Evolutionary conservation across 371 early-diverging fungal genomes (phyloP).

Genomic region (Syncephalastrum sp.): DNA sequence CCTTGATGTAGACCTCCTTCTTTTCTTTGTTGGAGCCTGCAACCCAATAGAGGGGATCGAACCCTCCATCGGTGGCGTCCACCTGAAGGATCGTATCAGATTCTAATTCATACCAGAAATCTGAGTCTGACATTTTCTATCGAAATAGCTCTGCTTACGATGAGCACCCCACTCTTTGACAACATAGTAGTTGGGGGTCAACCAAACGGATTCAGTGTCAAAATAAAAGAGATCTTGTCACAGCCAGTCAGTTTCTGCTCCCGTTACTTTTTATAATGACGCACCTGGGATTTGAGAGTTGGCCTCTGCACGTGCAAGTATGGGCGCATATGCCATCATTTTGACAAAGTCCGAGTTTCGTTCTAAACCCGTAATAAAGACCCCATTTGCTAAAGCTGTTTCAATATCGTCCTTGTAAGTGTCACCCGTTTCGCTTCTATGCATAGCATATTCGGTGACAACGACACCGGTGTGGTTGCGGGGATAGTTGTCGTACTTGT

Average conservation of each 20-base stretch:
- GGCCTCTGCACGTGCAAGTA: constrained; percentile 9
- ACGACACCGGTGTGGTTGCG: constrained; percentile 14
- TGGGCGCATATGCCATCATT: constrained; percentile 25
- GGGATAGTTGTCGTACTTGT: constrained; percentile 22
- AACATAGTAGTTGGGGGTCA: constrained; percentile 19
- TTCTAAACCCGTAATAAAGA: constrained; percentile 21
- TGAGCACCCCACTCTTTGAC: constrained; percentile 16
- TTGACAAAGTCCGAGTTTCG: constrained; percentile 24
- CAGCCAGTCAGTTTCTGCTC: neutral
- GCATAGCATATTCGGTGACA: constrained; percentile 22
- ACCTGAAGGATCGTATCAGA: constrained; percentile 24
- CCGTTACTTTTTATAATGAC: too few species aligned
- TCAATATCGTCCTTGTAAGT: constrained; percentile 5
- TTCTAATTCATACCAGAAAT: too few species aligned
- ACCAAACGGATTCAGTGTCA: constrained; percentile 18
- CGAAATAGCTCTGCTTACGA: constrained; percentile 3
- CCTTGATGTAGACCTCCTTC: constrained; percentile 15
- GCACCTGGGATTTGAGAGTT: too few species aligned
- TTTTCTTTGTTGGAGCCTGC: constrained; percentile 18
- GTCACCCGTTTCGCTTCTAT: neutral
- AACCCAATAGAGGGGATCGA: constrained; percentile 31
- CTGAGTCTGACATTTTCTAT: too few species aligned
- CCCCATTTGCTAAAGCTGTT: constrained; percentile 23
- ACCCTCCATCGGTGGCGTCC: constrained; percentile 17
- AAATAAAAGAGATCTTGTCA: constrained; percentile 18